Conservation (phyloP, 805 yeast species). For the Pichia occidentalis region DNA sequence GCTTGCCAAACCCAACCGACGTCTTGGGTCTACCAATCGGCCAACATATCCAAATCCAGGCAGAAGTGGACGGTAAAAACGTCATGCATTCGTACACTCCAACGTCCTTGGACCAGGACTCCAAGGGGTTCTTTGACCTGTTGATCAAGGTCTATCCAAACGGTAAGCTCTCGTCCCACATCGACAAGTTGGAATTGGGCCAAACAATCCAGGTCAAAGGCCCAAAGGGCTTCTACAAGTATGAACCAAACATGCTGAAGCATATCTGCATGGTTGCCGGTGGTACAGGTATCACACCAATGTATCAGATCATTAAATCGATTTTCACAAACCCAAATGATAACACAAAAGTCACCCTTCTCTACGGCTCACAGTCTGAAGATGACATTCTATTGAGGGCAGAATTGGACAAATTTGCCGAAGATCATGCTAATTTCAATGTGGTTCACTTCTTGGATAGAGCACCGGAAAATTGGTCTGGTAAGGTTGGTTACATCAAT, state of each 20-base stretch:
- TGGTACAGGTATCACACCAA: constrained; percentile 95
- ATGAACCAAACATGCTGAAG: constrained; percentile 69
- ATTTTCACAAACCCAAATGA: constrained; percentile 73
- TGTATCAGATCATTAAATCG: constrained; percentile 86
- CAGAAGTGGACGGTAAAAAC: constrained; percentile 71
- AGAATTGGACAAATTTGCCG: constrained; percentile 66
- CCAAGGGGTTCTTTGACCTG: constrained; percentile 76
- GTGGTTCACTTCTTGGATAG: constrained; percentile 72
- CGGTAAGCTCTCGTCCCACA: constrained; percentile 75
- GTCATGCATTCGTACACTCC: constrained; percentile 87
- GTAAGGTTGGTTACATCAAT: constrained; percentile 75
- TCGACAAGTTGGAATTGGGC: constrained; percentile 70
- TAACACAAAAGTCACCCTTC: constrained; percentile 62
- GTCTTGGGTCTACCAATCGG: constrained; percentile 88
- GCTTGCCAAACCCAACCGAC: constrained; percentile 67
- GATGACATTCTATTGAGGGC: constrained; percentile 74
- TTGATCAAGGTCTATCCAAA: constrained; percentile 79
- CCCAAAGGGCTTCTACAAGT: constrained; percentile 84
- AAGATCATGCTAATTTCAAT: constrained; percentile 52
- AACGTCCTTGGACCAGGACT: constrained; percentile 65
- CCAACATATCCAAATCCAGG: constrained; percentile 81
- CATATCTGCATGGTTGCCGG: constrained; percentile 90
- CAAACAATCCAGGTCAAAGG: constrained; percentile 76
- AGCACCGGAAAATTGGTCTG: constrained; percentile 67
- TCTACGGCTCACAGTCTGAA: constrained; percentile 77